Base-by-base conservation (phyloP, 2,329 filamentous ascomycete genomes). In the Phaeosphaeriaceae sp. region DNA sequence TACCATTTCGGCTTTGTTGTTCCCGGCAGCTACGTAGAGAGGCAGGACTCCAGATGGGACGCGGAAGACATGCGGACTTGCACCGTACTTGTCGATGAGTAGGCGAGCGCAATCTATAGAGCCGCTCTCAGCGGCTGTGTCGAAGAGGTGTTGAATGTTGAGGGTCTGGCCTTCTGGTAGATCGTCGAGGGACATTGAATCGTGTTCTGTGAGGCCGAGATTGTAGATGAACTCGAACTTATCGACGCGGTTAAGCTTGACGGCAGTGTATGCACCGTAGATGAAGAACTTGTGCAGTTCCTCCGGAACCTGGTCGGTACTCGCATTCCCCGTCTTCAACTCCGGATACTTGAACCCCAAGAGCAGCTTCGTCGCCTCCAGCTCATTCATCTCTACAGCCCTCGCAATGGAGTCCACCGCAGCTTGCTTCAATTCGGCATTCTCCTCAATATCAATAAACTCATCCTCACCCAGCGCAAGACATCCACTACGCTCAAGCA, bases 151-250 rank as follows among this genome's bases (percentile, higher is more conserved):
- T 25, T 53, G 51, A 42, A 47, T 53, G 19, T 47, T 33, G 24
- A 53, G 24, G 19, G 20, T 36, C 19, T 53, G 51, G 22, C 45
- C 51, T 33, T 54, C 25, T 10, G 44, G 51, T 4, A 54, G 19
- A 7, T 27, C 41, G 51, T 57, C 47, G 9, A 54, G 47, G 1
- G 51, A 54, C 51, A 52, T 49, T n/a, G 55, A 20, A 21, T 50
- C 45, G 47, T 53, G 51, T 36, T 53, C 24, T 42, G 21, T 53
- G 15, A 53, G 13, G 20, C 51, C 51, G 17, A 47, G 33, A 3
- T 25, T 44, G 36, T 49, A 20, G 45, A 57, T 45, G 22, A 40
- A 57, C 33, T 54, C 45, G 25, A 57, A 49, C 42, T 57, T 57
- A 11, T 54, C 50, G 45, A 24, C 22, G 3, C 17, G 22, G 17